These are phyloP conservation scores for Verticillium longisporum DNA, from an alignment of 2,329 filamentous ascomycete species.

Conservation along the genomic window DNA sequence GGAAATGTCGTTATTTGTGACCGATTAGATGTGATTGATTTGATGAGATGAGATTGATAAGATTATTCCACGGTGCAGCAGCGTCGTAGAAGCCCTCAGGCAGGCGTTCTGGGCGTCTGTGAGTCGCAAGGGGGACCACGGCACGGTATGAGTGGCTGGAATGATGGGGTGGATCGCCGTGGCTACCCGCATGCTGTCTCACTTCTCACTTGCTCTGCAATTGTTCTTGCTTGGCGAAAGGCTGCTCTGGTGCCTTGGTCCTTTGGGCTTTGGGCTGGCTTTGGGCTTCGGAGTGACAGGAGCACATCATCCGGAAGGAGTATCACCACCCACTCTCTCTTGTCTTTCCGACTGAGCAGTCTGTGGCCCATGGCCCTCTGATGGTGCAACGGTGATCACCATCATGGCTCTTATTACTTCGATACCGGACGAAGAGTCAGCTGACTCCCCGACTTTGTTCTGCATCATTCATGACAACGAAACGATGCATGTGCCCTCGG, in stretches of 20 bases:
- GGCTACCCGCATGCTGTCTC: neutral
- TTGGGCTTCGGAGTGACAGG: too few relatives aligned
- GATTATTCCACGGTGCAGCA: neutral
- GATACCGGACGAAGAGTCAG: too few relatives aligned
- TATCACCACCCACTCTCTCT: too few relatives aligned
- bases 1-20: neutral
- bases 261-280: too few relatives aligned
- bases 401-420: too few relatives aligned
- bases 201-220: neutral
- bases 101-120: neutral
- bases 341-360: too few relatives aligned
- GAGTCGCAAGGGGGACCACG: neutral
- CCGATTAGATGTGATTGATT: neutral
- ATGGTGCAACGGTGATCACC: too few relatives aligned
- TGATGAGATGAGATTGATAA: slow-evolving; percentile 5
- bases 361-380: too few relatives aligned
- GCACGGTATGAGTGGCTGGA: neutral
- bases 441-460: too few relatives aligned
- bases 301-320: too few relatives aligned
- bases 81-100: neutral
- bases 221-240: neutral
- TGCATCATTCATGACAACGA: neutral
- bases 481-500: neutral
- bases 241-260: neutral
- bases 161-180: neutral